Evolutionary conservation across 2,329 filamentous ascomycete species (phyloP).

Genomic region (Xylariaceae sp.): DNA sequence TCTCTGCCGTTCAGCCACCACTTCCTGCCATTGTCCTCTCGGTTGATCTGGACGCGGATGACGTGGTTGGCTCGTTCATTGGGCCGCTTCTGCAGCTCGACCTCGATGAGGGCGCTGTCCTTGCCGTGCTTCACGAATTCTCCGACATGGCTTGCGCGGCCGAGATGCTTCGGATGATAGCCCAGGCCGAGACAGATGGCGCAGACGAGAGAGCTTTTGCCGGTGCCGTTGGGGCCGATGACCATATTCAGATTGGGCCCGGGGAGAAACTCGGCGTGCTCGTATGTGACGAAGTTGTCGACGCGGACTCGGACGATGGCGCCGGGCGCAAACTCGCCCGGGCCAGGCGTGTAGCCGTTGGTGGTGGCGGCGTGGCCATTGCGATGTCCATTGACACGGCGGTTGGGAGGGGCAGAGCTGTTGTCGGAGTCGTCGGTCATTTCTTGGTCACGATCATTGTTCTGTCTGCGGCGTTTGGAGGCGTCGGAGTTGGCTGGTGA

Average conservation of each 20-base stretch:
- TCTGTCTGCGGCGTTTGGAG: constrained; percentile 22
- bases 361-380: constrained; percentile 14
- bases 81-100: constrained; percentile 72
- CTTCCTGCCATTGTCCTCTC: constrained; percentile 75
- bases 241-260: constrained; percentile 97
- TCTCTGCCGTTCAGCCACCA: constrained; percentile 72
- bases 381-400: constrained; percentile 9
- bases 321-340: constrained; percentile 59
- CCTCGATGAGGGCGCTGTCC: constrained; percentile 75
- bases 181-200: constrained; percentile 92
- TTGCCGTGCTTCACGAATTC: constrained; percentile 93
- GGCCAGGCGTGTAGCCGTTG: constrained; percentile 1
- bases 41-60: constrained; percentile 71
- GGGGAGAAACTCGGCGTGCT: constrained; percentile 82
- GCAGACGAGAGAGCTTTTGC: constrained; percentile 95
- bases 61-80: constrained; percentile 63
- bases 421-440: constrained; percentile 7
- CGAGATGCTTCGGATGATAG: constrained; percentile 75
- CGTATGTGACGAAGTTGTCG: constrained; percentile 92
- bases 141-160: constrained; percentile 76
- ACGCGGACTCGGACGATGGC: constrained; percentile 85
- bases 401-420: constrained; percentile 1
- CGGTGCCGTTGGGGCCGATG: constrained; percentile 96
- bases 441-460: constrained; percentile 13
- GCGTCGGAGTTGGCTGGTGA: constrained; percentile 26